These are phyloP conservation scores for Podila epigama DNA, from an alignment of 192 early-diverging fungal genomes.

Conservation along the genomic window DNA sequence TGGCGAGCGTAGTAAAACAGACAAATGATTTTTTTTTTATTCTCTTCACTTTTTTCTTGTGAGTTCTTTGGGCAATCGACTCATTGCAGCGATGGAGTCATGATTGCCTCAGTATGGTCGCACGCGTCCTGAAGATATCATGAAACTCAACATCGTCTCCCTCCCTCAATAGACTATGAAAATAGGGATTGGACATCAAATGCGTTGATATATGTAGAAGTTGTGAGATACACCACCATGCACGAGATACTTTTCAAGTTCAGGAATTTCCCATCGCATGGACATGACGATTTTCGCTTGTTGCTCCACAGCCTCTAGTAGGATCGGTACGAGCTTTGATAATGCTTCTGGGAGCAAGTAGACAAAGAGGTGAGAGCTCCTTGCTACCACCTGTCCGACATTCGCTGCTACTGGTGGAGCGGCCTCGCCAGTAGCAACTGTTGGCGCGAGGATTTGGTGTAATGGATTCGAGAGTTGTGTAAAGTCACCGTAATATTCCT, in stretches of 20 bases:
- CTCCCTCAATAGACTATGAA: too few relatives aligned
- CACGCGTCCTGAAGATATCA: too few relatives aligned
- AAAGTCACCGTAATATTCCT: conserved; percentile 38
- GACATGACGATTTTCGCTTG: conserved; percentile 19
- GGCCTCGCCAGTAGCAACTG: neutral
- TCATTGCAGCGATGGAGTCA: too few relatives aligned
- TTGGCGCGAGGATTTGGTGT: neutral
- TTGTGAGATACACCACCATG: conserved; percentile 6
- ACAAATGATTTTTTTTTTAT: neutral
- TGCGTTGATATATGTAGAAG: conserved; percentile 19
- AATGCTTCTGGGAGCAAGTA: conserved; percentile 36
- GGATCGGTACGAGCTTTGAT: conserved; percentile 11
- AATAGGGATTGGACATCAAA: too few relatives aligned
- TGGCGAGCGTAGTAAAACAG: neutral
- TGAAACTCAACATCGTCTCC: too few relatives aligned
- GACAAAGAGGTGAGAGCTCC: conserved; percentile 31
- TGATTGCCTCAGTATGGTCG: too few relatives aligned
- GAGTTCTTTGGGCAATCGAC: too few relatives aligned
- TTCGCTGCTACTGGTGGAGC: neutral
- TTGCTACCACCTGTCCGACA: conserved; percentile 8
- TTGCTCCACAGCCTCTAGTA: conserved; percentile 8
- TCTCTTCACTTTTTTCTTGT: neutral
- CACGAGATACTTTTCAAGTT: conserved; percentile 7
- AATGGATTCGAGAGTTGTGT: conserved; percentile 3
- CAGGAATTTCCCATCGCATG: conserved; percentile 39